phyloP scores from a whole-genome alignment of 2,329 filamentous ascomycete genomes.

The Arachnomyces sp. region DNA sequence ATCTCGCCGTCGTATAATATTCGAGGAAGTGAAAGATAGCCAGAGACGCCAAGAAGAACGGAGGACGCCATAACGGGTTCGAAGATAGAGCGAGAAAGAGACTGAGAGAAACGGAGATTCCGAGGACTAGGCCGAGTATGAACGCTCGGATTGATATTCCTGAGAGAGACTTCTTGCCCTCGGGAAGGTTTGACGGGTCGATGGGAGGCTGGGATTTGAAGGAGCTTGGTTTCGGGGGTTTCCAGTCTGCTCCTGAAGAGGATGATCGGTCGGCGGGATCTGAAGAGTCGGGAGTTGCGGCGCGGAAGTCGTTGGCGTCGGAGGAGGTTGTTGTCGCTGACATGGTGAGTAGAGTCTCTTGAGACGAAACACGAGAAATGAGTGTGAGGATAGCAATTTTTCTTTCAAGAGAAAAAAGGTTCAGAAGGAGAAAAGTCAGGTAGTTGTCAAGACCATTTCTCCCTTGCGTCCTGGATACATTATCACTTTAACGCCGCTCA shows the following conservation, averaged over 20 bases:
- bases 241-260: not conserved
- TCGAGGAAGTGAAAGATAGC: slow-evolving; percentile 91
- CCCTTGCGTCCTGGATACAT: not conserved
- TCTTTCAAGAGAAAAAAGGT: too few relatives aligned
- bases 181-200: slow-evolving; percentile 28
- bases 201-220: slow-evolving; percentile 9
- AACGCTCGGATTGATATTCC: slow-evolving; percentile 41
- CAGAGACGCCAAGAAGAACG: slow-evolving; percentile 52
- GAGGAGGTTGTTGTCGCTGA: not conserved
- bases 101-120: slow-evolving; percentile 24
- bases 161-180: slow-evolving; percentile 35
- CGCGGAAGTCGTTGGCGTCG: slow-evolving; percentile 6
- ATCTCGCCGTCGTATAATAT: slow-evolving; percentile 80
- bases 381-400: too few relatives aligned
- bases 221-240: not conserved
- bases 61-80: slow-evolving; percentile 49
- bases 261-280: not conserved
- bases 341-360: not conserved
- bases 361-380: too few relatives aligned
- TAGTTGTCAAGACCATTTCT: too few relatives aligned
- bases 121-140: slow-evolving; percentile 35
- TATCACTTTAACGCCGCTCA: not conserved
- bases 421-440: too few relatives aligned
- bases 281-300: not conserved
- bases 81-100: slow-evolving; percentile 19